Evolutionary conservation across 116 monocot genomes (phyloP), one percentile per base, ranked within the genome.

Genomic region (Posidonia oceanica): DNA sequence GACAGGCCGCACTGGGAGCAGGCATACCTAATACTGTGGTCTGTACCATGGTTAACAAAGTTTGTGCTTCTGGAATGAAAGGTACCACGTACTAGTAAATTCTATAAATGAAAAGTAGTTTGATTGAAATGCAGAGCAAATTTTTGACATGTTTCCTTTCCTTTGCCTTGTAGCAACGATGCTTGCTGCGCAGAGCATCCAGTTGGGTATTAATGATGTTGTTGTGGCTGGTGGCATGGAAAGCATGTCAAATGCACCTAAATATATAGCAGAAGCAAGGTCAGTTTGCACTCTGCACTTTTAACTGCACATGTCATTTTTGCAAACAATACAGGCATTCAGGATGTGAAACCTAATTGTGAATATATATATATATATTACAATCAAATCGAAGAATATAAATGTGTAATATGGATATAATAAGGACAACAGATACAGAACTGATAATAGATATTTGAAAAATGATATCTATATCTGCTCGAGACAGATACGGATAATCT

Each of bases 201-300:
- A 93, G 53, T 74, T 98, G 68, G 98, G 98, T 48, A 88, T 84
- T 56, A 90, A 98, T 83, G 90, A 98, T 77, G 67, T 98, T 64
- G 98, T 98, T 68, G 90, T 98, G 42, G 76, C 86, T 69, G 98
- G 98, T 77, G 98, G 98, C 17, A 98, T 98, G 98, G 98, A 98
- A 72, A 98, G 93, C 86, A 98, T 98, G 98, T 93, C 98, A 76
- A 98, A 98, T 88, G 90, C 93, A 52, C 98, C 98, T 36, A 98
- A 98, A 75, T 98, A 98, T 81, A 72, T 98, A 63, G 80, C 84
- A 76, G 93, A 98, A 74, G 87, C 90, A 80, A 98, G 98, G 98
- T 92, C 71, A 44, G 41, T 66, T 66, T 66, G 44, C 48, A 66
- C 22, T 66, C 66, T 18, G 40, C 14, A 15, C 40, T 42, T 42